Evolutionary conservation across 352 stramenopile genomes (phyloP), one percentile per base, ranked within the genome.

Genomic region (Phytophthora meadii): DNA sequence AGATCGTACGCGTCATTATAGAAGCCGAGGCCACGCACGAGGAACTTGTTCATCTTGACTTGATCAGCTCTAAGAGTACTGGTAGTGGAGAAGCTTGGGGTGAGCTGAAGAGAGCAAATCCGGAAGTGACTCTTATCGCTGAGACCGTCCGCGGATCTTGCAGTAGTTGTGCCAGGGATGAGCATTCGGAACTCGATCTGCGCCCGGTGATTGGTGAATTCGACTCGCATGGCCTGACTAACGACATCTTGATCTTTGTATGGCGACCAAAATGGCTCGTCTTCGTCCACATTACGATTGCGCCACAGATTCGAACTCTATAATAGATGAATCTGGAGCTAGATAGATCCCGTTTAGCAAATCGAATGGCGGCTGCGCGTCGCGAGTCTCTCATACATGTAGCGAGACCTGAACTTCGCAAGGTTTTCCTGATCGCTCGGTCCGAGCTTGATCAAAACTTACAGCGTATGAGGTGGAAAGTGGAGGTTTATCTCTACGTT

Each of bases 1-100:
- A 92, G 78, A 37, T 92, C 83, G 70, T 90, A 92, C 28, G 83
- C 77, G 64, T 90, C 83, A 46, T 89, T 89, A 70, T 84, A 92
- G 72, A 92, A 92, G 54, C 84, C 82, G 56, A 93, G 79, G 44
- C 84, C 82, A 19, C 84, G 82, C 11, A 93, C 68, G 15, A 90
- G 52, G 39, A 88, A 89, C 61, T 79, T 85, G 66, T 89, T 87
- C 71, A 89, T 74, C 40, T 62, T 44, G 50, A 60, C 48, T 54
- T 28, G 42, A 50, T 36, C 17, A 32, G 28, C 36, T 54, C 45
- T 30, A 30, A 1, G 36, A 22, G 22, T 22, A 22, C 22, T 22
- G 25, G 34, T 45, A 28, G n/a, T 39, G 24, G 34, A 46, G 44
- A 51, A 22, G 39, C 45, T 56, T 48, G 41, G 10, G 40, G 41